Percentiles rank a stretch among this genome's conserved stretches.
These are phyloP conservation scores for Euryodendron excelsum DNA, from an alignment of 148 eudicot species.

Conservation along the genomic window DNA sequence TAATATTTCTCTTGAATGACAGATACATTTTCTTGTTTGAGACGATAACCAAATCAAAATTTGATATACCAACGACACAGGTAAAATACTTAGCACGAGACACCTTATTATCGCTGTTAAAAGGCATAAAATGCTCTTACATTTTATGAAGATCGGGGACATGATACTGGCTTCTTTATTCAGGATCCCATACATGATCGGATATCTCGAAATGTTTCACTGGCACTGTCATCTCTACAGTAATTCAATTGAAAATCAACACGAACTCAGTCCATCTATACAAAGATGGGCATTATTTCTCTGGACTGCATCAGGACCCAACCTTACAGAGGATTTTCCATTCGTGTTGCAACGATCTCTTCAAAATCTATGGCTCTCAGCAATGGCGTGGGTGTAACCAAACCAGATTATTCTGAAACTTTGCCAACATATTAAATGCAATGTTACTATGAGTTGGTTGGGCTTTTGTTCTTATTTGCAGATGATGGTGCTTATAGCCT, in stretches of 20 bases:
- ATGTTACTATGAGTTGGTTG: neutral
- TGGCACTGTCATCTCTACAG: conserved; percentile 53
- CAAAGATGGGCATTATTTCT: neutral
- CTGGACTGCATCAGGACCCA: neutral
- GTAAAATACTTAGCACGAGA: conserved; percentile 27
- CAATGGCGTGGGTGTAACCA: neutral
- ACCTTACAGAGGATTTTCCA: neutral
- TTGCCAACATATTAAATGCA: neutral
- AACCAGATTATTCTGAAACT: neutral
- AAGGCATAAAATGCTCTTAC: neutral
- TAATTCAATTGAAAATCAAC: conserved; percentile 11
- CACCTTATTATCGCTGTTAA: neutral
- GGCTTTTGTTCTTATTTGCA: neutral
- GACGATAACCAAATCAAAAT: conserved; percentile 77
- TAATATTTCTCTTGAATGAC: conserved; percentile 24
- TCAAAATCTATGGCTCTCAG: neutral
- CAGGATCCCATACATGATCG: conserved; percentile 88
- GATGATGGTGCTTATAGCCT: neutral
- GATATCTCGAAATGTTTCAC: conserved; percentile 69
- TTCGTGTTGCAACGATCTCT: neutral
- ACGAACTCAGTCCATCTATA: neutral
- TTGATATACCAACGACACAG: conserved; percentile 56
- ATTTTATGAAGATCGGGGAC: neutral
- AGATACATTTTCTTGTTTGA: conserved; percentile 85
- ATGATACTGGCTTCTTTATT: conserved; percentile 8